Conservation (phyloP, 495 filamentous ascomycete genomes). For the Aspergillus leporis region DNA sequence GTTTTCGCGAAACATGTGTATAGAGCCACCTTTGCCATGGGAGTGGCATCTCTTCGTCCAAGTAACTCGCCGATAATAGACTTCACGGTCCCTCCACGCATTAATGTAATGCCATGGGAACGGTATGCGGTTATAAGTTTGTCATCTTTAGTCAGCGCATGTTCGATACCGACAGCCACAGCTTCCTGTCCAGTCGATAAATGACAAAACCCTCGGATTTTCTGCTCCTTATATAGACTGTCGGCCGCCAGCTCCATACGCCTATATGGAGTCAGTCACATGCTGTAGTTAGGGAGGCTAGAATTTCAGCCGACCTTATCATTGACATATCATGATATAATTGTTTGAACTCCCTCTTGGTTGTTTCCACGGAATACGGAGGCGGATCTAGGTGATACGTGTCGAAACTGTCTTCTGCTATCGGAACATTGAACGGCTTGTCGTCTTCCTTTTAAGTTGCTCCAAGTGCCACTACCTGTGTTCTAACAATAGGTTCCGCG, state of each 20-base stretch:
- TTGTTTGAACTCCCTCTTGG: slow-evolving; percentile 28
- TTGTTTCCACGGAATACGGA: slow-evolving; percentile 27
- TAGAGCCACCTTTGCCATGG: slow-evolving; percentile 90
- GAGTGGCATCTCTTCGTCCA: slow-evolving; percentile 87
- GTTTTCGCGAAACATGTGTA: slow-evolving; percentile 95
- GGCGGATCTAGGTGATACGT: slow-evolving; percentile 30
- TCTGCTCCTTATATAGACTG: slow-evolving; percentile 31
- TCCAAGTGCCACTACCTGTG: background rate
- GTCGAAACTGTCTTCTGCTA: slow-evolving; percentile 26
- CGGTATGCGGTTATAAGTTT: slow-evolving; percentile 92
- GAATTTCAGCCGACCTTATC: slow-evolving; percentile 12
- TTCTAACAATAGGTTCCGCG: background rate
- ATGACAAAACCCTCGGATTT: slow-evolving; percentile 38
- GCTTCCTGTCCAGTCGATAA: slow-evolving; percentile 68
- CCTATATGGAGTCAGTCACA: slow-evolving; percentile 12
- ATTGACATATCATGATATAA: slow-evolving; percentile 25
- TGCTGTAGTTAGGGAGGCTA: background rate
- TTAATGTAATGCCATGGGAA: slow-evolving; percentile 89
- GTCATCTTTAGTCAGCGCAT: slow-evolving; percentile 80
- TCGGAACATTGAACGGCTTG: slow-evolving; percentile 21
- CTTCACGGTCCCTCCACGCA: slow-evolving; percentile 83
- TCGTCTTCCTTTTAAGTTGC: slow-evolving; percentile 24
- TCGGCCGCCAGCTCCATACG: slow-evolving; percentile 27
- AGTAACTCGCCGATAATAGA: slow-evolving; percentile 90
- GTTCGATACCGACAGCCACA: slow-evolving; percentile 88